Base-by-base conservation (phyloP, 2,329 filamentous ascomycete genomes). In the Pseudogymnoascus sp. region DNA sequence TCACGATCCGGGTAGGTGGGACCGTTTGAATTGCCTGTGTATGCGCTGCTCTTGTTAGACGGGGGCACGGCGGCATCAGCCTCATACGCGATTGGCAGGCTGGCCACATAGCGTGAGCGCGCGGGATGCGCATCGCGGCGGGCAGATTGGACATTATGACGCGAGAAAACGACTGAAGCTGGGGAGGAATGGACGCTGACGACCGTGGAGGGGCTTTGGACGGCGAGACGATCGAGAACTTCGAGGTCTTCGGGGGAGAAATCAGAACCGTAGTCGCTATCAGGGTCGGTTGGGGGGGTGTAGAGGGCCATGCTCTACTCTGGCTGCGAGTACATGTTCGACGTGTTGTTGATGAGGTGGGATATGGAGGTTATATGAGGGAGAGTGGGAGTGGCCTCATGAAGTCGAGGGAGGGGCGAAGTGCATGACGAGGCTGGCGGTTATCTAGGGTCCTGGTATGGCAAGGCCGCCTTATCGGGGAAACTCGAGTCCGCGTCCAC, bases 191-290 rank as follows among this genome's bases (percentile, higher is more conserved):
- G 67, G 69, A 71, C 75, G 14, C 66, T 66, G 8, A 76, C 65
- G 1, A 68, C 62, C 38, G 64, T 64, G 57, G 65, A 64, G 63
- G 67, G 62, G 64, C 68, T 64, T 61, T 70, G 60, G 62, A 66
- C 62, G 62, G 67, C 57, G 30, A 86, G 70, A 38, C 77, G 73
- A 67, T 77, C 76, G 60, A 85, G 67, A 34, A 81, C 72, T 54
- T 77, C 76, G 64, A 83, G 79, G 73, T 85, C 82, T 64, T 82
- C 80, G 2, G 77, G 71, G 6, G 81, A 79, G 65, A 87, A 79
- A 63, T 88, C 84, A 4, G 82, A 84, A 63, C 83, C 85, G 78
- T 87, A 87, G 65, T 86, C 83, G 71, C 81, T 85, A 54, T 75
- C 70, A 7, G 41, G 22, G 41, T 47, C 41, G 7, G 22, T 47